Evolutionary conservation across 768 basidiomycete species (phyloP).

Genomic region (Lactifluus echinatus): DNA sequence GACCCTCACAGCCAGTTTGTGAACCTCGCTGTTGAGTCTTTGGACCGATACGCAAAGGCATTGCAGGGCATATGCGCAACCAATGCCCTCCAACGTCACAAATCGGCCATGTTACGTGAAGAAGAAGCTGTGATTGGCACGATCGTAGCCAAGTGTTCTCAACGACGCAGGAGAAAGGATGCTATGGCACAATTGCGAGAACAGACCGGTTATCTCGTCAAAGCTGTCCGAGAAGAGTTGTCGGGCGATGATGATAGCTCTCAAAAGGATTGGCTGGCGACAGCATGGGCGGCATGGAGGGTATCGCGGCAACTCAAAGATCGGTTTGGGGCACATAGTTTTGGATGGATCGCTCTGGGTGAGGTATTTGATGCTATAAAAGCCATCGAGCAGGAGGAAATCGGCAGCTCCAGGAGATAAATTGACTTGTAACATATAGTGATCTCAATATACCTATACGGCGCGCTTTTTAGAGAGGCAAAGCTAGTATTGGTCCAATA

Average conservation of each 20-base stretch:
- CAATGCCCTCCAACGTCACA: constrained; percentile 36
- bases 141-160: constrained; percentile 53
- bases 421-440: background rate
- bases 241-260: constrained; percentile 38
- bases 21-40: constrained; percentile 18
- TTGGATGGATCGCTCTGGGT: constrained; percentile 52
- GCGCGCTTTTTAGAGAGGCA: background rate
- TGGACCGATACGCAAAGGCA: constrained; percentile 35
- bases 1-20: constrained; percentile 10
- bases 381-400: constrained; percentile 35
- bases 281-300: constrained; percentile 51
- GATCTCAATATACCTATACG: background rate
- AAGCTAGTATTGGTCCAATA: constrained; percentile 1
- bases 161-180: constrained; percentile 45
- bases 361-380: constrained; percentile 44
- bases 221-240: constrained; percentile 41
- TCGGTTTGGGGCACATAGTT: constrained; percentile 50
- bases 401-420: constrained; percentile 14
- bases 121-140: constrained; percentile 61
- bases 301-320: constrained; percentile 31
- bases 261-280: constrained; percentile 33
- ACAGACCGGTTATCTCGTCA: constrained; percentile 44
- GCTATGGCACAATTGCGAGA: constrained; percentile 48
- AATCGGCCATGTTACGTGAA: constrained; percentile 39
- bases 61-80: constrained; percentile 40